A percentile compares a stretch with the other conserved stretches of the same genome.
phyloP scores from a whole-genome alignment of 257 asterid genomes.

The Penstemon barbatus region DNA sequence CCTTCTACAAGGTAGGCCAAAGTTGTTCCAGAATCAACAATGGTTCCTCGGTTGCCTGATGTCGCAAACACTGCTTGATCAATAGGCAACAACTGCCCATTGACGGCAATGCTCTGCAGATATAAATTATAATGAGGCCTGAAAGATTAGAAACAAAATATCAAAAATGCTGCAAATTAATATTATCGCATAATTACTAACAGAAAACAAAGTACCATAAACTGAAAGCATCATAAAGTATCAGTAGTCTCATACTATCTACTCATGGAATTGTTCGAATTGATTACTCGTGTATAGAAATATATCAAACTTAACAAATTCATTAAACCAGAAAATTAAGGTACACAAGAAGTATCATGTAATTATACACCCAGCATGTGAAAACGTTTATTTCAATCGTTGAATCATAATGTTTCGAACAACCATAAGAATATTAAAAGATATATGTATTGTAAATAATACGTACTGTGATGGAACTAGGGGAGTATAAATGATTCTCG shows the following conservation, averaged over 20 bases:
- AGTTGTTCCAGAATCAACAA: conserved; percentile 91
- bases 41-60: conserved; percentile 68
- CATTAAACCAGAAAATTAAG: background rate
- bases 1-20: conserved; percentile 77
- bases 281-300: background rate
- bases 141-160: conserved; percentile 33
- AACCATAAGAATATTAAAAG: conserved; percentile 22
- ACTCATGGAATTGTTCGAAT: background rate
- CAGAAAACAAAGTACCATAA: conserved; percentile 8
- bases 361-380: no score
- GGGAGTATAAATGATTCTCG: conserved; percentile 87
- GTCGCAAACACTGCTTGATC: conserved; percentile 75
- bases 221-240: conserved; percentile 19
- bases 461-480: conserved; percentile 93
- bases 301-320: background rate
- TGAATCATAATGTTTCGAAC: no score
- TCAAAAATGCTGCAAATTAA: conserved; percentile 17
- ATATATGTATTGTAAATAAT: conserved; percentile 31
- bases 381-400: no score
- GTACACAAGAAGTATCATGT: background rate
- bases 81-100: conserved; percentile 68
- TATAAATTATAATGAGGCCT: conserved; percentile 86
- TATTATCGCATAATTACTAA: background rate
- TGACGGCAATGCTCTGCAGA: conserved; percentile 76
- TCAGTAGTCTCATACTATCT: conserved; percentile 8